Evolutionary conservation across 768 basidiomycete species (phyloP).

Genomic region (Lentinula sp.): DNA sequence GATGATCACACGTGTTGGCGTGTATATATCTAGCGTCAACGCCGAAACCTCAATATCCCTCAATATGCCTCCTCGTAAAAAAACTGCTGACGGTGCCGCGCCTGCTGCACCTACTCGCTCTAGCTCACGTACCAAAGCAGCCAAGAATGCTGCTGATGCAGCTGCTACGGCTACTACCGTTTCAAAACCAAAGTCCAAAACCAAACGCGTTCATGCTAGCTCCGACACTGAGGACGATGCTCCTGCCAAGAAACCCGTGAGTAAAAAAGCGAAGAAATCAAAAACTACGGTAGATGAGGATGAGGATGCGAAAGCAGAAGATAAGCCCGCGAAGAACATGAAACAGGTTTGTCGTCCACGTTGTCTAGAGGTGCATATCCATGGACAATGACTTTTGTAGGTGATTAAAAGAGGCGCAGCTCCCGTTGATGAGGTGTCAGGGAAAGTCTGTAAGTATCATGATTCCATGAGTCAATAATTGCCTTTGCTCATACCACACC

Average conservation of each 20-base stretch:
- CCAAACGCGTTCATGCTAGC: constrained; percentile 23
- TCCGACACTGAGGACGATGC: constrained; percentile 9
- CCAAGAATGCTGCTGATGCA: constrained; percentile 17
- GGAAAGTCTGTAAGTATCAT: constrained; percentile 36
- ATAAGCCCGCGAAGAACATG: constrained; percentile 42
- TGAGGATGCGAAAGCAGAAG: constrained; percentile 18
- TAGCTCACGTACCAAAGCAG: constrained; percentile 28
- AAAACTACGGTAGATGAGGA: constrained; percentile 16
- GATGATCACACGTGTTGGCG: neutral
- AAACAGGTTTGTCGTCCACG: constrained; percentile 16
- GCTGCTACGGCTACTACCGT: constrained; percentile 17
- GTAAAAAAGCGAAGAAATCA: constrained; percentile 10
- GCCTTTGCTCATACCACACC: neutral
- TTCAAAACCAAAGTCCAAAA: constrained; percentile 23
- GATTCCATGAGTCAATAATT: neutral
- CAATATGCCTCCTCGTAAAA: constrained; percentile 43
- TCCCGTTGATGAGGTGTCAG: constrained; percentile 45
- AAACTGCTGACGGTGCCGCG: constrained; percentile 24
- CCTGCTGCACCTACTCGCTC: constrained; percentile 27
- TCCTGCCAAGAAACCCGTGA: constrained; percentile 7
- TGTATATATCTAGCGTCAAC: neutral
- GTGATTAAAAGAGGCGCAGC: constrained; percentile 51
- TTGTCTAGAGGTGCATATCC: neutral
- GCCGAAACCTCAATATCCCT: neutral
- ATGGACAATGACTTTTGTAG: constrained; percentile 20